Evolutionary conservation across 2,329 filamentous ascomycete species (phyloP).

Genomic region (Thielaviopsis ethacetica): DNA sequence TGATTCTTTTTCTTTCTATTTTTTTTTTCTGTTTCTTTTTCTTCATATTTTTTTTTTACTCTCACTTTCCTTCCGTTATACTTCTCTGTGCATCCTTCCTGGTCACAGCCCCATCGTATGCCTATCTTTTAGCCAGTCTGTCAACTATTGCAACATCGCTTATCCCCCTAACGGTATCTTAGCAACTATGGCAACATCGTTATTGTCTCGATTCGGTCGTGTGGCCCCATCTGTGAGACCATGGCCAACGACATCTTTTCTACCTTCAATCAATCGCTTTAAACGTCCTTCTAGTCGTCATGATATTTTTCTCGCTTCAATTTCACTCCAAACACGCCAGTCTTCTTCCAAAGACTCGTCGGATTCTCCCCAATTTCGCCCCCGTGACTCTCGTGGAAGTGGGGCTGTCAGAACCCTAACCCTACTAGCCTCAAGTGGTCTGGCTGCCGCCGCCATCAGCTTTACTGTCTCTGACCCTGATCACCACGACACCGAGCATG

Average conservation of each 20-base stretch:
- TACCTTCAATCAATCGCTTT: neutral
- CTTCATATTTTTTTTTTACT: neutral
- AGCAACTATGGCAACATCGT: constrained; percentile 12
- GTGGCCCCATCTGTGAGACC: constrained; percentile 8
- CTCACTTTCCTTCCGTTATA: neutral
- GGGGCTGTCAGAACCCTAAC: constrained; percentile 10
- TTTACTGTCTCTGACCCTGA: constrained; percentile 6
- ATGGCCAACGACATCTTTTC: constrained; percentile 2
- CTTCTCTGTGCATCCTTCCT: neutral
- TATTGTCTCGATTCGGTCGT: constrained; percentile 10
- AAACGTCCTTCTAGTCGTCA: neutral
- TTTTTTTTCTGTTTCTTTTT: neutral
- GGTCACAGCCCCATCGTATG: constrained; percentile 6
- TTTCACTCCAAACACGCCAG: neutral
- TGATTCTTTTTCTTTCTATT: neutral
- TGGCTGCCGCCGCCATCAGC: constrained; percentile 4
- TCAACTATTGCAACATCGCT: constrained; percentile 8
- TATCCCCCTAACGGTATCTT: constrained; percentile 7
- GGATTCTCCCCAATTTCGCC: neutral
- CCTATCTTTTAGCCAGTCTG: constrained; percentile 4
- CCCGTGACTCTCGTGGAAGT: neutral
- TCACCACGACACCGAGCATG: neutral
- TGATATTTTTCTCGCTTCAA: neutral
- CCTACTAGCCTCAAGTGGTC: constrained; percentile 11
- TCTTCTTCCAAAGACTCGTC: neutral